Base-by-base conservation (phyloP, 2,329 filamentous ascomycete species). In the Cercospora beticola region DNA sequence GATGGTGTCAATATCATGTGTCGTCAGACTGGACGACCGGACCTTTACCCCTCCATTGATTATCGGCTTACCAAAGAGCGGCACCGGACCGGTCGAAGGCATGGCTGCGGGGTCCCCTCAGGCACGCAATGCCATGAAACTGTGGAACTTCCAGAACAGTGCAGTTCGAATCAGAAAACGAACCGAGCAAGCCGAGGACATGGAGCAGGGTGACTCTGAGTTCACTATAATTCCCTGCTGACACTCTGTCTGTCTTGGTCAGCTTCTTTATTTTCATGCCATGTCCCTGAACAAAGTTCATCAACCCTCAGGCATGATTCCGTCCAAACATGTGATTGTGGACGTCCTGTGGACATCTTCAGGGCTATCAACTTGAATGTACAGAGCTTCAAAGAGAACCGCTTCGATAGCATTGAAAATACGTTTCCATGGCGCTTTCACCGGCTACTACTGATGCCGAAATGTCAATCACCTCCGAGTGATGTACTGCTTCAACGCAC, bases 401-500 rank as follows among this genome's bases (percentile, higher is more conserved):
- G 36, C 16, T 43, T 43, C 16, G n/a, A 43, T 43, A 43, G 16
- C 36, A 43, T 43, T 6, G 16, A n/a, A 16, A 43, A 43, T 1
- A 7, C n/a, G 36, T 43, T 43, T 43, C 23, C 49, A 28, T 16
- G 23, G 23, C 12, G 23, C 26, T 16, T 9, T 54, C 14, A 23
- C 14, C 9, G 10, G 28, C 14, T 33, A 36, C 16, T 18, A n/a
- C 56, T 30, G 6, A 14, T 16, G 5, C 23, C 23, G 16, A n/a
- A 30, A 23, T 56, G 14, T 64, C 16, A 30, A 31, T 61, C n/a
- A 52, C 23, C n/a, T n/a, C 31, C 18, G 10, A 21, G 30, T 63
- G 18, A 72, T 62, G 46, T 70, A 70, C 14, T 56, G 33, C 57
- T 68, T 69, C 62, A 72, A 28, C 8, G 58, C 26, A 31, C 67